Base-by-base conservation (phyloP, 192 early-diverging fungal genomes). In the Geosiphon pyriformis region DNA sequence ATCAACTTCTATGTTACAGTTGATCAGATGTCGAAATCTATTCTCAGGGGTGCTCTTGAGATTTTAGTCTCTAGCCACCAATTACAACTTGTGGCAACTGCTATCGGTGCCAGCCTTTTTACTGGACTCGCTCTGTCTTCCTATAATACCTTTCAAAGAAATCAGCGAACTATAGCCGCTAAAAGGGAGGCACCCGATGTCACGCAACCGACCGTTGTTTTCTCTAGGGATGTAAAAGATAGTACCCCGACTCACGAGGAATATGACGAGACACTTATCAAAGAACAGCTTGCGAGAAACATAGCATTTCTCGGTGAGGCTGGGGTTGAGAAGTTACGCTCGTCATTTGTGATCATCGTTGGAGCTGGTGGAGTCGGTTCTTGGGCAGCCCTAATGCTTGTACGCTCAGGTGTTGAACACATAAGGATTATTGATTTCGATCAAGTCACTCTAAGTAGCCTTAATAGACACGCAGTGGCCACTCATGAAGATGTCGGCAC, bases 351-450 rank as follows among this genome's bases (percentile, higher is more conserved):
- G 1, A 76, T 98, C 60, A 91, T 98, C 33, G 94, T 98, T 12
- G 96, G 96, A 34, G 85, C 91, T 4, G 96, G 96, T 18, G 96
- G 96, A 4, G 96, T 98, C 2, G 96, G 94, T 37, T 88, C 87
- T 49, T 88, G 87, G 85, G 85, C 93, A 29, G 94, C 95, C 3
- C 78, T 92, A 46, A 94, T 98, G 94, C 81, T 98, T 12, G 65
- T 93, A 58, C 82, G 95, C 50, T 88, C 91, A 17, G 96, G 96
- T 23, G 90, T 96, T 1, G 86, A 87, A 64, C 81, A 80, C 29
- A 77, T 98, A 34, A 84, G 95, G 20, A 73, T 98, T 32, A 94
- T 98, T 57, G 96, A 98, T 62, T 98, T 98, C 78, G 96, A 98
- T 77, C 94, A 97, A 76, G 95, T 98, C 17, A 92, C 94, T 1